A percentile compares a stretch with the other conserved stretches of the same genome.
These are phyloP conservation scores for Phoenix dactylifera DNA, from an alignment of 176 grass and related monocot species.

Conservation along the genomic window DNA sequence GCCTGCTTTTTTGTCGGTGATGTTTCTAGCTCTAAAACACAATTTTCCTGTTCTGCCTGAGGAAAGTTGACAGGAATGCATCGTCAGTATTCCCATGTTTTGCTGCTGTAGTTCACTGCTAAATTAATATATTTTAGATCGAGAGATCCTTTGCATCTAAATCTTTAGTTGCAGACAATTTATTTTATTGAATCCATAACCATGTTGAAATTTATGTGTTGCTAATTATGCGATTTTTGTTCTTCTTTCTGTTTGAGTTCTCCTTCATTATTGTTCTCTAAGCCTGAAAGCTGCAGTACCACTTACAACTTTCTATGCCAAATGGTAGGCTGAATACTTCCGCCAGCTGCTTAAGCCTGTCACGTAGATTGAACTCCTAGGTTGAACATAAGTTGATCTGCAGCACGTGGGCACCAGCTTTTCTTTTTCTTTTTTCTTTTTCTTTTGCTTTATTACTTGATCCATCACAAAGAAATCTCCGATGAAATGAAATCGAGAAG, in stretches of 20 bases:
- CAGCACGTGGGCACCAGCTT: neutral
- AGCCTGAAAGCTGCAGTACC: no score
- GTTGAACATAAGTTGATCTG: conserved; percentile 9
- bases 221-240: conserved; percentile 4
- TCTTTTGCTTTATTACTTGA: conserved; percentile 13
- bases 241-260: conserved; percentile 8
- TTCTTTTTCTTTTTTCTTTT: neutral
- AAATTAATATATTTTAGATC: neutral
- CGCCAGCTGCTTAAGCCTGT: conserved; percentile 91
- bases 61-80: neutral
- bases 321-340: conserved; percentile 85
- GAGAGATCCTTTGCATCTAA: no score
- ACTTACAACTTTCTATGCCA: conserved; percentile 1
- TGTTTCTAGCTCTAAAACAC: no score
- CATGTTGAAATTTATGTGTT: neutral
- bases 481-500: neutral
- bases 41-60: no score
- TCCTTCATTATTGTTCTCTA: conserved; percentile 5
- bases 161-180: no score
- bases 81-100: neutral
- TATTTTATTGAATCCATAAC: no score
- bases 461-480: conserved; percentile 13
- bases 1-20: no score
- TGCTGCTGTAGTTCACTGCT: neutral
- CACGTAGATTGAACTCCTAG: conserved; percentile 43